Conservation (phyloP, 345 rosid species). For the Sisymbrium irio region DNA sequence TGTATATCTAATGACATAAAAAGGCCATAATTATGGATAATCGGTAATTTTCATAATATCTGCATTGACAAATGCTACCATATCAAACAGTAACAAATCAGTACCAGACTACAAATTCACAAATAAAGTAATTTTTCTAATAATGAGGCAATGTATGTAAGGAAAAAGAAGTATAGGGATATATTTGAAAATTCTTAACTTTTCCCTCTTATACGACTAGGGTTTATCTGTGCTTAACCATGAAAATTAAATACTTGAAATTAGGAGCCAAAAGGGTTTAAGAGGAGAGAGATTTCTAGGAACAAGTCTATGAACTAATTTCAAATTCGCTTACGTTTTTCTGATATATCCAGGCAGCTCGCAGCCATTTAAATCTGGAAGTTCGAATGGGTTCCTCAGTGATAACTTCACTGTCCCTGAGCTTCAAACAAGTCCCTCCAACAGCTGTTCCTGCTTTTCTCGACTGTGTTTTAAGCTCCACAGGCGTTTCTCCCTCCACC, state of each 20-base stretch:
- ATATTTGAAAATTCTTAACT: neutral
- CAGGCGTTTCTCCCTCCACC: conserved; percentile 49
- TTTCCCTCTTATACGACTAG: neutral
- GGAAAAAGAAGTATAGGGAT: neutral
- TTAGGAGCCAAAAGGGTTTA: conserved; percentile 28
- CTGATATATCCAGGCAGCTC: neutral
- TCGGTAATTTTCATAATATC: too few species aligned
- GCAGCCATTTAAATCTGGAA: neutral
- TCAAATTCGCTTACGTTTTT: neutral
- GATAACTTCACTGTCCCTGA: conserved; percentile 51
- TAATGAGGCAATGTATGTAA: too few species aligned
- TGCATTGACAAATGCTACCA: too few species aligned
- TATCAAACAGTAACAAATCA: too few species aligned
- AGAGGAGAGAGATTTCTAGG: neutral
- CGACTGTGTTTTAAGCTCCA: conserved; percentile 77
- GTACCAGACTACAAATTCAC: too few species aligned
- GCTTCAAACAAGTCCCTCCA: conserved; percentile 62
- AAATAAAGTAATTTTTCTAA: too few species aligned
- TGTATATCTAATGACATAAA: too few species aligned
- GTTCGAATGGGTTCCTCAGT: conserved; percentile 36
- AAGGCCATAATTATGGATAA: too few species aligned
- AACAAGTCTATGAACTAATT: neutral
- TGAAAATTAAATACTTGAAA: conserved; percentile 11
- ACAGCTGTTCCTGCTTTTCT: conserved; percentile 73
- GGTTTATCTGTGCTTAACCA: conserved; percentile 22